A percentile compares a stretch with the other conserved stretches of the same genome.
These are phyloP conservation scores for Verticillium zaregamsianum DNA, from an alignment of 2,329 filamentous ascomycete species.

Conservation along the genomic window DNA sequence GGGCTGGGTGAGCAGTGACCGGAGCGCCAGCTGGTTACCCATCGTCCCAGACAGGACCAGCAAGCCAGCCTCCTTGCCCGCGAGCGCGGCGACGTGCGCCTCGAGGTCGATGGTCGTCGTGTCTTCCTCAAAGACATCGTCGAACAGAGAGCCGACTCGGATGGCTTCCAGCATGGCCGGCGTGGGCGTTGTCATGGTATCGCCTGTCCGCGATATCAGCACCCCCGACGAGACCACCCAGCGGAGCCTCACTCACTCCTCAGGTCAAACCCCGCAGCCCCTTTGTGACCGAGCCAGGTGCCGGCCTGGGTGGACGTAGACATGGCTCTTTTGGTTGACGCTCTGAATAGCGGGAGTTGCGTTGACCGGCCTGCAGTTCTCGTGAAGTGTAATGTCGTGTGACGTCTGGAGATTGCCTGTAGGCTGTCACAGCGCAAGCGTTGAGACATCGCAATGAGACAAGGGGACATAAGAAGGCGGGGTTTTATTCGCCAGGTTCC, in stretches of 20 bases:
- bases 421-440: neutral
- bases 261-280: conserved; percentile 33
- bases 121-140: conserved; percentile 83
- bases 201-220: conserved; percentile 28
- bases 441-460: neutral
- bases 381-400: neutral
- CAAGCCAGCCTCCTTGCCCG: conserved; percentile 71
- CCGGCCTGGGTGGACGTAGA: neutral
- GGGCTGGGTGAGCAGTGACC: conserved; percentile 72
- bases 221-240: neutral
- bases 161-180: conserved; percentile 79
- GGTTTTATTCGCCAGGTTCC: neutral
- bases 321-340: neutral
- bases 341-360: neutral
- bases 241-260: conserved; percentile 25
- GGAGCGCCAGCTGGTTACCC: conserved; percentile 85
- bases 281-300: conserved; percentile 32
- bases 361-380: neutral
- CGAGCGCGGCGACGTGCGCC: conserved; percentile 65
- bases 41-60: conserved; percentile 89
- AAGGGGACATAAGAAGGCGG: neutral
- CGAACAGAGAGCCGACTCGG: conserved; percentile 66
- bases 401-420: neutral
- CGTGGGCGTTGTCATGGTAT: conserved; percentile 68
- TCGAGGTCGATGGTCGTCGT: conserved; percentile 74